Evolutionary conservation across 78 protist species (phyloP).

Genomic region (Corallochytrium limacisporum): DNA sequence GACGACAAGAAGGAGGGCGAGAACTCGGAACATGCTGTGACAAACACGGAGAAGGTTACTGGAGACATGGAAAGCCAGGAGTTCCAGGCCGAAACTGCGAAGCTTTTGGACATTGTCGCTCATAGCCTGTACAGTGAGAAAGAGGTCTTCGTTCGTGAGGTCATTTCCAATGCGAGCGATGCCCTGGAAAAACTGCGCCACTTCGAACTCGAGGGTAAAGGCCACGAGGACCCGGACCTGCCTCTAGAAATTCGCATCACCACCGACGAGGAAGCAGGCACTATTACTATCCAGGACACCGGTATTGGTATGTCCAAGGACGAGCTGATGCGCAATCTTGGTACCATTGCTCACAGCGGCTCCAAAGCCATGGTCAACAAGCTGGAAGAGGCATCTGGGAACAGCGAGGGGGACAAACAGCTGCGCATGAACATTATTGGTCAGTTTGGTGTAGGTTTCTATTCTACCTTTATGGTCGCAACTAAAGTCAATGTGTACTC

Average conservation of each 20-base stretch:
- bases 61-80: slow-evolving; percentile 44
- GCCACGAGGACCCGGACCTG: not conserved
- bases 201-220: slow-evolving; percentile 11
- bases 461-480: slow-evolving; percentile 89
- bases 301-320: slow-evolving; percentile 93
- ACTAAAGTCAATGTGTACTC: slow-evolving; percentile 41
- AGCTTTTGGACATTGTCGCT: slow-evolving; percentile 85
- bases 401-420: too few relatives aligned
- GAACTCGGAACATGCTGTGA: too few relatives aligned
- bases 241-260: slow-evolving; percentile 6
- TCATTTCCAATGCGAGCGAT: slow-evolving; percentile 85
- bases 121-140: slow-evolving; percentile 79
- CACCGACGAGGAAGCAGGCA: not conserved
- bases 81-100: slow-evolving; percentile 88
- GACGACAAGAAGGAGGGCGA: too few relatives aligned
- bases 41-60: too few relatives aligned
- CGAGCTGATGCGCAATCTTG: slow-evolving; percentile 82
- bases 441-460: slow-evolving; percentile 98
- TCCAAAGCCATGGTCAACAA: slow-evolving; percentile 8
- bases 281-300: slow-evolving; percentile 40
- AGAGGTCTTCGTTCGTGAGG: slow-evolving; percentile 81
- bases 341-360: slow-evolving; percentile 85
- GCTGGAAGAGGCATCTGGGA: not conserved
- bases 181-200: slow-evolving; percentile 85
- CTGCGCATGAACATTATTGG: too few relatives aligned